phyloP scores from a whole-genome alignment of 2,329 filamentous ascomycete species.

The Phaeosphaeriaceae sp. region DNA sequence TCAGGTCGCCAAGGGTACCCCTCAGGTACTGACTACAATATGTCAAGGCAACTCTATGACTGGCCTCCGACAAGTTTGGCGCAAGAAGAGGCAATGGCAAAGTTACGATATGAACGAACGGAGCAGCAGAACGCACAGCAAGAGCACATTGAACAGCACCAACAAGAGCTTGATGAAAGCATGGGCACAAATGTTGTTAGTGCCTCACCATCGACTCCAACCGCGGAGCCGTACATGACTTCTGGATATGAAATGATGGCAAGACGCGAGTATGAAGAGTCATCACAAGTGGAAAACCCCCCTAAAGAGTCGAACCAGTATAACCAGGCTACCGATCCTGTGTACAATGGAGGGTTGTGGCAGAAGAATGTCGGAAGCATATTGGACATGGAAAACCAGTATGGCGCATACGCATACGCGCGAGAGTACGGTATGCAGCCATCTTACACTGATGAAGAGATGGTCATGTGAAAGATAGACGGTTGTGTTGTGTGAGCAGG shows the following conservation, averaged over 20 bases:
- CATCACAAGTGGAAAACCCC: constrained; percentile 40
- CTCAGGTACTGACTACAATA: constrained; percentile 53
- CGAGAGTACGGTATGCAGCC: constrained; percentile 55
- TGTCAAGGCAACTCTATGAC: constrained; percentile 49
- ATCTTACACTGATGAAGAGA: constrained; percentile 46
- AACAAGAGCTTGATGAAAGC: constrained; percentile 37
- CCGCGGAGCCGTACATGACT: constrained; percentile 82
- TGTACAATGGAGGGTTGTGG: constrained; percentile 63
- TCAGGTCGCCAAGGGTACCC: constrained; percentile 42
- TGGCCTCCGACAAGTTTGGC: constrained; percentile 64
- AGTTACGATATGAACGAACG: constrained; percentile 64
- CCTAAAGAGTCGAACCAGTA: constrained; percentile 53
- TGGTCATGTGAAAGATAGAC: constrained; percentile 44
- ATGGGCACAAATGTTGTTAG: constrained; percentile 31
- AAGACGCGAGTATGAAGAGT: constrained; percentile 66
- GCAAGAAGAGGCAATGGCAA: constrained; percentile 62
- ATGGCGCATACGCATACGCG: constrained; percentile 66
- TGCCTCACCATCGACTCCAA: constrained; percentile 33
- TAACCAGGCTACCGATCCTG: constrained; percentile 69
- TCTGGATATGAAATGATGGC: constrained; percentile 78
- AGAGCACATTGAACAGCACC: constrained; percentile 35
- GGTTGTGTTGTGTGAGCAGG: not conserved
- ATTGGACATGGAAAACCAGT: constrained; percentile 69
- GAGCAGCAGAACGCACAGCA: constrained; percentile 34
- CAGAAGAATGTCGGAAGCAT: constrained; percentile 54